phyloP scores from a whole-genome alignment of 2,329 filamentous ascomycete species.

The Ceratocystis alfenasii region DNA sequence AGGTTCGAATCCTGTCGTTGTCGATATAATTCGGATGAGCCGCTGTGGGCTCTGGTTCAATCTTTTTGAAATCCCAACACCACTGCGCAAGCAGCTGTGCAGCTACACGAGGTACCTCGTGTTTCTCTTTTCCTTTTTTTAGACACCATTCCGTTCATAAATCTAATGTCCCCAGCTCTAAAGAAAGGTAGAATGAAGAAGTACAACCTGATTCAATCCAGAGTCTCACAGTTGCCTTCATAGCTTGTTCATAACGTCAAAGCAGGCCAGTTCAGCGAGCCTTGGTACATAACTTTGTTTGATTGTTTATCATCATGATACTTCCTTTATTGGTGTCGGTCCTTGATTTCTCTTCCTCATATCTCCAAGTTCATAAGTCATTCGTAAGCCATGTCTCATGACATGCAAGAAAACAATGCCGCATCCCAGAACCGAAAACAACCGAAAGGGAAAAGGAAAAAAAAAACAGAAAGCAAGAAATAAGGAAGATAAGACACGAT shows the following conservation, averaged over 20 bases:
- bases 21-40: not conserved
- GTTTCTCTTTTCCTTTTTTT: not conserved
- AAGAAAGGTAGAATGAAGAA: not conserved
- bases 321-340: too few relatives aligned
- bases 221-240: not conserved
- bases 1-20: conserved; percentile 22
- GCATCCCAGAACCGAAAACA: not conserved
- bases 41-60: not conserved
- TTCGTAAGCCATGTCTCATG: conserved; percentile 5
- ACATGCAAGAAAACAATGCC: not conserved
- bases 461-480: conserved; percentile 4
- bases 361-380: not conserved
- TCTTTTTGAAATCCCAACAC: not conserved
- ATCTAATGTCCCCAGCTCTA: too few relatives aligned
- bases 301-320: not conserved
- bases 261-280: not conserved
- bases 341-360: not conserved
- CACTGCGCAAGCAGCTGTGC: not conserved
- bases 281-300: not conserved
- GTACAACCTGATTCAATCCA: not conserved
- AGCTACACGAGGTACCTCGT: not conserved
- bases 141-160: too few relatives aligned
- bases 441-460: conserved; percentile 1
- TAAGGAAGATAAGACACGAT: not conserved
- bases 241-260: not conserved